These are phyloP conservation scores for Cicer yamashitae DNA, from an alignment of 306 rosid species.

Conservation along the genomic window DNA sequence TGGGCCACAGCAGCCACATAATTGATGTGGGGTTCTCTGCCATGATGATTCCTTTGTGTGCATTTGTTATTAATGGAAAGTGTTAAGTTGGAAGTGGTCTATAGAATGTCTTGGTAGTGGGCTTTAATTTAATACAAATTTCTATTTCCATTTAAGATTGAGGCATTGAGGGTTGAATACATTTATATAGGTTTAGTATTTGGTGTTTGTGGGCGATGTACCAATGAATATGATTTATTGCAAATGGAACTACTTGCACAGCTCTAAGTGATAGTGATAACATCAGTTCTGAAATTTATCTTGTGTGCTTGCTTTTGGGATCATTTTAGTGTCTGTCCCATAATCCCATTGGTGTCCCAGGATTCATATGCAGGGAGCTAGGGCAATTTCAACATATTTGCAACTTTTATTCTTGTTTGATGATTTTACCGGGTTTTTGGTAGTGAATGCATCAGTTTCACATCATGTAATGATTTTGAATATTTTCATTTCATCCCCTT, in stretches of 20 bases:
- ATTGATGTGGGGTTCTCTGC: conserved; percentile 17
- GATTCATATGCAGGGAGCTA: conserved; percentile 32
- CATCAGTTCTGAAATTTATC: conserved; percentile 38
- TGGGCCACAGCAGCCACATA: conserved; percentile 6
- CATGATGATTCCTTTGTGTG: conserved; percentile 20
- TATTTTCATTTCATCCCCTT: background rate
- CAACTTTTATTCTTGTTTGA: conserved; percentile 18
- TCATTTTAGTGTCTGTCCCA: conserved; percentile 37
- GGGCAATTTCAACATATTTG: conserved; percentile 22
- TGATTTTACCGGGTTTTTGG: conserved; percentile 34
- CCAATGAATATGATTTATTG: conserved; percentile 18
- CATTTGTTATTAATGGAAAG: conserved; percentile 8
- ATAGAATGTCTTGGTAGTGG: conserved; percentile 8
- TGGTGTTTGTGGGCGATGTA: conserved; percentile 25
- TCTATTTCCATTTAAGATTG: conserved; percentile 26
- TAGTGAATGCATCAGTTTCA: conserved; percentile 28
- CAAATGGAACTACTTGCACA: conserved; percentile 39
- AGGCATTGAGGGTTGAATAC: background rate
- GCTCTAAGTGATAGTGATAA: background rate
- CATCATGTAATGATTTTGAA: conserved; percentile 27
- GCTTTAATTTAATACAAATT: conserved; percentile 11
- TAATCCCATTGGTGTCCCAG: conserved; percentile 29
- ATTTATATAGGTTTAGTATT: background rate
- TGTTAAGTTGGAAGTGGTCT: conserved; percentile 22
- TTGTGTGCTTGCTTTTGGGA: background rate